Evolutionary conservation across 108 stramenopile species (phyloP), one percentile per base, ranked within the genome.

Genomic region (Skeletonema potamos): DNA sequence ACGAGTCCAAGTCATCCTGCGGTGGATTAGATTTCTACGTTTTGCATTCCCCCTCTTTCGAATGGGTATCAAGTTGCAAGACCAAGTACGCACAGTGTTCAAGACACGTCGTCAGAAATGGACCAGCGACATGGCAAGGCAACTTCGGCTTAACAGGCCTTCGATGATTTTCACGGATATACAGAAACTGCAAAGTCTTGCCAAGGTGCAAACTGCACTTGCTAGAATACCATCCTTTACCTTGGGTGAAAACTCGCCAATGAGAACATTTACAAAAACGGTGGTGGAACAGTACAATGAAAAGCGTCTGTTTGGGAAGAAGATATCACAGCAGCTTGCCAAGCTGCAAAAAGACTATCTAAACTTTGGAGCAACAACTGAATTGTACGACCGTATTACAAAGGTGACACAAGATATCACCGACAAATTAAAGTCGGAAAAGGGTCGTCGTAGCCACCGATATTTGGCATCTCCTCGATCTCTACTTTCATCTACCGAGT

Each of bases 31-130:
- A 27, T 84, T 79, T 30, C 37, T 73, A 12, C 78, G 86, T 39
- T 87, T 80, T 77, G 86, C 82, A 10, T 84, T 84, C n/a, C 86
- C 86, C 11, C 57, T 87, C 17, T 63, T 79, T 34, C 61, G 86
- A 43, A 68, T 87, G 68, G 57, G 41, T 36, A 54, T 81, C n/a
- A 81, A 81, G 65, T 26, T 81, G 34, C 69, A 74, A 46, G 80
- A 81, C 57, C 80, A 81, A 65, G 10, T 81, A 12, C 54, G 63
- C 57, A 55, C 73, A 4, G 68, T 81, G 18, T 65, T 56, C 57
- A 69, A 62, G 59, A 56, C 80, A 3, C 72, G 73, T 29, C 57
- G 58, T 37, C 73, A 81, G 56, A 54, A 54, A 11, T 58, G 69
- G 27, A 70, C 59, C 30, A 74, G 68, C 57, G 80, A 81, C 34